Base-by-base conservation (phyloP, 805 yeast genomes). In the Zygoascus ofunaensis region DNA sequence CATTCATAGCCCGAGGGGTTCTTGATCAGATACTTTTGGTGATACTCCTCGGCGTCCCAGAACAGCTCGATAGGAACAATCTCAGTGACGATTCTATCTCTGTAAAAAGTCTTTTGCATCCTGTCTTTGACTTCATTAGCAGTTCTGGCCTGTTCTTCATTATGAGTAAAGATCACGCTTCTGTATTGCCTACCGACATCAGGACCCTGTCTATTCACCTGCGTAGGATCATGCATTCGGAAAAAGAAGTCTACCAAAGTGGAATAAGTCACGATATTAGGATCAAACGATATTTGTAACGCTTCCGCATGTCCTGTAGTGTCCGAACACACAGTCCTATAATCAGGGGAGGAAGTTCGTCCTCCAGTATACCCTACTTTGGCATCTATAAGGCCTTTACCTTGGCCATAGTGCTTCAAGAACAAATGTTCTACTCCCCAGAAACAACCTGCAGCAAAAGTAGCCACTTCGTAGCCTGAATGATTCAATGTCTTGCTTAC, bases 31-130 rank as follows among this genome's bases (percentile, higher is more conserved):
- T 92, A 90, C 49, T 72, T 58, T 61, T 90, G 97, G 62, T 90
- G 98, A 61, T 89, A 90, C 32, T 80, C 89, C 64, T 90, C 98
- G n/a, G 97, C 97, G 59, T 89, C 96, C 69, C 80, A 82, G 72
- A 85, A 92, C 47, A 69, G 70, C 41, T 68, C 60, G 37, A 87
- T 72, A 5, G 84, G 82, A 57, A 77, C 82, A 42, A 89, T 75
- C 37, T 65, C 66, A 1, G 97, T 87, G 38, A 68, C 82, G 22
- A 92, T 81, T 46, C 68, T 66, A n/a, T 80, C 79, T n/a, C 47
- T 46, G 62, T 80, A 82, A 84, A 90, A 92, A 47, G 75, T 72
- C 45, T 74, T 74, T 60, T 87, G 92, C 59, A 78, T 70, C 39
- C 69, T 71, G 20, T 72, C 71, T 51, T 73, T 72, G 32, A 65